Base-by-base conservation (phyloP, 78 protist genomes). In the Paratrimastix pyriformis region DNA sequence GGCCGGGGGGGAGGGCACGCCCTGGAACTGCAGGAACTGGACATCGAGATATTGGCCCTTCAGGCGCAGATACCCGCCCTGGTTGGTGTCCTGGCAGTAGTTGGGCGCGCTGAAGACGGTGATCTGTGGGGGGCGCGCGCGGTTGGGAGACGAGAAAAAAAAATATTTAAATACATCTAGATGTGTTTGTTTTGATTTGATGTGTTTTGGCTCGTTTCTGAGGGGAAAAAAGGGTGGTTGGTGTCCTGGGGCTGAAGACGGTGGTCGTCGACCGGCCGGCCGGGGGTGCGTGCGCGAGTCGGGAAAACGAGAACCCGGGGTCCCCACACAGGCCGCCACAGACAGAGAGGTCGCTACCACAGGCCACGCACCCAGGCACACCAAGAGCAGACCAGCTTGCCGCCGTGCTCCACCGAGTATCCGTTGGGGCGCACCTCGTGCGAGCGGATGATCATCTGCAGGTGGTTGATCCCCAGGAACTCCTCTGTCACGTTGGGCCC, bases 401-500 rank as follows among this genome's bases (percentile, higher is more conserved):
- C 68, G 37, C 68, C 68, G 21, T 62, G 68, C 68, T 62, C 68
- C 11, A 62, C 68, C 11, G 68, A 62, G 18, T 62, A 62, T n/a
- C 68, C 68, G 26, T n/a, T 15, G 26, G 15, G 68, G 13, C 68
- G 29, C 39, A 62, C 68, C 21, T 62, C 68, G 18, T 62, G 68
- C 21, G 68, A 62, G 13, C 68, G 29, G 21, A 62, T 62, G 37
- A 62, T 62, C 68, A 62, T 62, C 68, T 62, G 68, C 15, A 62
- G 68, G 21, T 21, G 42, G 37, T 62, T 62, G 26, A 29, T 62
- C 18, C 21, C 68, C 39, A 62, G 37, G 37, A 62, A 62, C 21
- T 62, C 68, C 15, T 62, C 68, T 29, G 68, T 62, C 68, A 62
- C 68, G 21, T 62, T 62, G 11, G 68, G 68, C 45, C 68, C 68